These are phyloP conservation scores for Debaryomyces tyrocola DNA, from an alignment of 805 yeast species.

Conservation along the genomic window DNA sequence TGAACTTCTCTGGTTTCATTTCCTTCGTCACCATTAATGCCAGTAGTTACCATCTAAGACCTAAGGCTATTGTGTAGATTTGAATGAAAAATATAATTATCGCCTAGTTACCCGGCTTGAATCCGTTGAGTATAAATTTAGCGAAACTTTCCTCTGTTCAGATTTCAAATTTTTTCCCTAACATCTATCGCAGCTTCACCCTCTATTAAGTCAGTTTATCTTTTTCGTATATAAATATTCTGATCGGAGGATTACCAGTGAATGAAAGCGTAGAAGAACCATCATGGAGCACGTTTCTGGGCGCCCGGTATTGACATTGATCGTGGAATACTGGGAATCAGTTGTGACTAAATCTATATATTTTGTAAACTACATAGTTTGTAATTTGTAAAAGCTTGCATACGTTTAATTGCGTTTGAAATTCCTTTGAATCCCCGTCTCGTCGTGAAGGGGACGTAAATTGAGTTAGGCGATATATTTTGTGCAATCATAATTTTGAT, in stretches of 20 bases:
- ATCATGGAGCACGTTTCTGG: slow-evolving; percentile 45
- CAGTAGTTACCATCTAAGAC: neutral
- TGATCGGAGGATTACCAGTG: slow-evolving; percentile 30
- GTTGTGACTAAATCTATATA: slow-evolving; percentile 40
- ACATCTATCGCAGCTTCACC: slow-evolving; percentile 43
- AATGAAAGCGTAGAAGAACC: slow-evolving; percentile 39
- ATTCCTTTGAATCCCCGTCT: no score
- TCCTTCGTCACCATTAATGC: neutral
- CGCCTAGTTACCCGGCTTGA: neutral
- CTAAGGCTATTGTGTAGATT: no score
- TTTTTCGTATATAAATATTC: slow-evolving; percentile 9
- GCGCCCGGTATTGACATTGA: slow-evolving; percentile 44
- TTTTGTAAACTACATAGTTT: neutral
- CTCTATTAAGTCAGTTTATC: slow-evolving; percentile 18
- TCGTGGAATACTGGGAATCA: slow-evolving; percentile 45
- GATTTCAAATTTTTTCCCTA: slow-evolving; percentile 12
- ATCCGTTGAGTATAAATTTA: no score
- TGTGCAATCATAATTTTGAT: no score
- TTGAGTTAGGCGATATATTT: no score
- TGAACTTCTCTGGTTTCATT: slow-evolving; percentile 22
- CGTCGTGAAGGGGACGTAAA: no score
- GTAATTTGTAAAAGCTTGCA: no score
- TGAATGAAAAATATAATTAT: no score
- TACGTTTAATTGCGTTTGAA: no score
- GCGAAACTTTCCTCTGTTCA: neutral